These are phyloP conservation scores for Euphorbia pulcherrima DNA, from an alignment of 345 rosid genomes.

Conservation along the genomic window DNA sequence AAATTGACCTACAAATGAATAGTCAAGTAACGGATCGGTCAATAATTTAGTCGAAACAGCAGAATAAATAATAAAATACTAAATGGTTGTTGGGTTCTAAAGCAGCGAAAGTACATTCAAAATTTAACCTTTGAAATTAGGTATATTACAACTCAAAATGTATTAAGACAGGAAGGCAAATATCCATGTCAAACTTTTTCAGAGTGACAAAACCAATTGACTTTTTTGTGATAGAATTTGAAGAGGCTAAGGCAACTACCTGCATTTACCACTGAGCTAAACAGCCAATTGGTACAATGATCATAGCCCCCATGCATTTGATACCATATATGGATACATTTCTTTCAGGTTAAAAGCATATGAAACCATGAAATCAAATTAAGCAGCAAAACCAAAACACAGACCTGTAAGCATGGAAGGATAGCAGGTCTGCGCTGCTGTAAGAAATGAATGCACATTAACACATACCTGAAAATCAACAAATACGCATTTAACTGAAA, in stretches of 20 bases:
- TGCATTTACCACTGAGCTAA: neutral
- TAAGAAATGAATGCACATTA: constrained; percentile 96
- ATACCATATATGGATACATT: too few species aligned
- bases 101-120: neutral
- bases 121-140: neutral
- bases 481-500: neutral
- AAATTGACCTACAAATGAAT: neutral
- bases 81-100: neutral
- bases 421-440: constrained; percentile 87
- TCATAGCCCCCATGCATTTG: too few species aligned
- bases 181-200: neutral
- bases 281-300: too few species aligned
- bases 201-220: neutral
- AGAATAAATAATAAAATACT: neutral
- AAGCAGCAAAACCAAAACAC: constrained; percentile 1
- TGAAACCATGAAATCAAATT: neutral
- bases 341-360: too few species aligned
- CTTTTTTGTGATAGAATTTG: too few species aligned
- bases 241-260: neutral
- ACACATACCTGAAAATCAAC: constrained; percentile 65
- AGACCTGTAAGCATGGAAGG: constrained; percentile 95
- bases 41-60: neutral
- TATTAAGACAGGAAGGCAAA: neutral
- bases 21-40: neutral
- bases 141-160: neutral